Base-by-base conservation (phyloP, 1,139 yeast species). In the Candida smagusa region DNA sequence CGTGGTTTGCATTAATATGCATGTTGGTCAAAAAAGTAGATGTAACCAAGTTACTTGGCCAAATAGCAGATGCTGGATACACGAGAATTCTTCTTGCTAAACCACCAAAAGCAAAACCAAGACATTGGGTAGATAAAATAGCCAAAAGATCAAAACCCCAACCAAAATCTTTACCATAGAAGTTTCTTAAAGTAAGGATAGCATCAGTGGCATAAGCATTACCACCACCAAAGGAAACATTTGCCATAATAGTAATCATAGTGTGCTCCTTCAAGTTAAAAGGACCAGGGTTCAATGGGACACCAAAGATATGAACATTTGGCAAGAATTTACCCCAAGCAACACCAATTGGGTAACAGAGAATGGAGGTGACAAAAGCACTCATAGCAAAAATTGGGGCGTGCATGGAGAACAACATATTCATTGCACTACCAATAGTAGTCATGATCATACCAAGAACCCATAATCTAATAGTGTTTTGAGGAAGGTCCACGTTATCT, bases 61-160 rank as follows among this genome's bases (percentile, higher is more conserved):
- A 83, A 36, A 81, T 72, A 61, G 81, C 78, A 7, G 77, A 64
- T 3, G 82, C 72, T 2, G 87, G 84, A 42, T 75, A 75, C 12
- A 81, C 82, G 47, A 81, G 65, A 22, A 79, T 68, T 48, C 77
- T 67, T 51, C 78, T 65, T 34, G 72, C 69, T 42, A 78, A 44
- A 33, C 89, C 89, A 29, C 85, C 85, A 39, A 80, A 58, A 11
- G 84, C 79, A 46, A 79, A 77, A 9, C 88, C 88, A 36, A 81
- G 66, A 49, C 80, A 65, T 57, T 81, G 84, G 25, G 84, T 74
- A 21, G 79, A 61, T 50, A 78, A 59, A 37, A 74, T 67, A 27
- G 79, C 72, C 38, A 79, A 58, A 27, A 81, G 57, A 42, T 66
- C 68, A 41, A 72, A 75, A 6, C 80, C 81, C 63, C 72, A 65